Evolutionary conservation across 768 basidiomycete species (phyloP), one percentile per base, ranked within the genome.

Genomic region (Amanita rimosa): DNA sequence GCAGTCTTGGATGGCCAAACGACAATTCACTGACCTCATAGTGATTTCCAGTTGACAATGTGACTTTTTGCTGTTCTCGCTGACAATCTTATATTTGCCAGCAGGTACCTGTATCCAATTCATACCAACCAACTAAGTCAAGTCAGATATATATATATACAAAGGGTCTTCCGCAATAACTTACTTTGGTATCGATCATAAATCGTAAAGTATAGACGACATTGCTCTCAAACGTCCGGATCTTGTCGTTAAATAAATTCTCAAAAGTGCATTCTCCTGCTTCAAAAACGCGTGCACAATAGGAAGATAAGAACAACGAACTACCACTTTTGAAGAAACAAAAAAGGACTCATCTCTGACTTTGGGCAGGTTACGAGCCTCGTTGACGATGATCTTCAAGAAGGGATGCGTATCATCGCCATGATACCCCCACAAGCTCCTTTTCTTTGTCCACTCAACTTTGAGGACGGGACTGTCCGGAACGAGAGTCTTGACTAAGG

Each of bases 51-150:
- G 75, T 61, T 99, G 96, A 62, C 92, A 97, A 42, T 75, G 74
- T 1, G 94, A 94, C 42, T 74, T 73, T 58, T 80, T 87, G 33
- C 73, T 67, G 37, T 70, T 69, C 9, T 65, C 70, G 2, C 74
- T 60, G n/a, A 81, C 50, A 16, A 94, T 60, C 10, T 70, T 69
- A 59, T 96, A 99, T 55, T 80, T 79, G 2, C 88, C 88, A 3
- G 85, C 80, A 4, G 85, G 85, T 7, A 96, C 70, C 65, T 98
- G 92, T 46, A 99, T 85, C 95, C 96, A 99, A 61, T 97, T 98
- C 96, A 99, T 98, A 7, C 96, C 96, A 43, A 94, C 83, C 26
- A 99, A 82, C 89, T 93, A 53, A 19, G 46, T 51, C 16, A 2
- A 42, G 51, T 29, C 56, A 37, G 36, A 45, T 22, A 46, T 3